Evolutionary conservation across 169 alveolate genomes (phyloP).

Genomic region (Eimeria tenella): DNA sequence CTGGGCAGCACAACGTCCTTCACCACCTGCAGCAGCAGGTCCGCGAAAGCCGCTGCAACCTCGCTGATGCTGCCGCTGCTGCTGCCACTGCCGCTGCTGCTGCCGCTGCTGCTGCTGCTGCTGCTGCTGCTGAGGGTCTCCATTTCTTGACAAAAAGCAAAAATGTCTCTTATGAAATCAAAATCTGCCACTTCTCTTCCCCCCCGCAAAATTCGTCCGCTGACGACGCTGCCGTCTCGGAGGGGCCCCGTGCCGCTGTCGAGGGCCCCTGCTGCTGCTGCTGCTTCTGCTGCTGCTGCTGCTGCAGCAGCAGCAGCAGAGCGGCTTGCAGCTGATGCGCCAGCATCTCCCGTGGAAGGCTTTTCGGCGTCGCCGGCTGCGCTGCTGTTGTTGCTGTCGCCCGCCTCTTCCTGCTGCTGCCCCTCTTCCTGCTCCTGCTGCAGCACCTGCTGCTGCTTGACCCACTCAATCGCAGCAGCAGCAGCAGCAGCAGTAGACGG

Average conservation of each 20-base stretch:
- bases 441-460: background rate
- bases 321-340: background rate
- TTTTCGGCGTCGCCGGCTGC: background rate
- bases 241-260: background rate
- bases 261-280: constrained; percentile 11
- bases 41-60: background rate
- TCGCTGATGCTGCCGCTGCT: background rate
- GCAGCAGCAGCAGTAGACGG: background rate
- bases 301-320: background rate
- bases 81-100: background rate
- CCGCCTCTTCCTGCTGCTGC: background rate
- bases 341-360: background rate
- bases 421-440: background rate
- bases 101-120: constrained; percentile 24
- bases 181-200: background rate
- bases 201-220: background rate
- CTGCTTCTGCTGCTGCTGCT: background rate
- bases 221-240: background rate
- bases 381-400: background rate
- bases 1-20: background rate
- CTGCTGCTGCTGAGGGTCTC: constrained; percentile 1
- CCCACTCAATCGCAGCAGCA: background rate
- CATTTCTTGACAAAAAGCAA: background rate
- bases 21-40: background rate
- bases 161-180: background rate